Percentiles rank a stretch among this genome's conserved stretches.
Conservation (phyloP, 441 rosid species). For the Eutrema salsugineum region DNA sequence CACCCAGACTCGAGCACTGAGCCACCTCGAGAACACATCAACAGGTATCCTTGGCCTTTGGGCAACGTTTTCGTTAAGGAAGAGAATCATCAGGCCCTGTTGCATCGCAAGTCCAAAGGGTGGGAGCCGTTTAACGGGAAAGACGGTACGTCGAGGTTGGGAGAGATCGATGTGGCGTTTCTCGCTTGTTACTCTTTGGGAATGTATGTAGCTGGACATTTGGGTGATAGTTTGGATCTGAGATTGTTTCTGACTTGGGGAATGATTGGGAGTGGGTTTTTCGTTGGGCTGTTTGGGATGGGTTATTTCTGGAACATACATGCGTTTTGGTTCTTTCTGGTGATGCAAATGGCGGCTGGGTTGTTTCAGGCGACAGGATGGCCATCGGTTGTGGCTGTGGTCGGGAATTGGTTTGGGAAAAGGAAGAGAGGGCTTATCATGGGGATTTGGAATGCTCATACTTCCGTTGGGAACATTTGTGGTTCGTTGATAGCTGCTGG, state of each 20-base stretch:
- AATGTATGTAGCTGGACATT: slow-evolving; percentile 90
- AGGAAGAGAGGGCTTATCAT: slow-evolving; percentile 93
- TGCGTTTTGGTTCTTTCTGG: slow-evolving; percentile 63
- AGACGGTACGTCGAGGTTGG: slow-evolving; percentile 65
- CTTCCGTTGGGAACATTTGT: slow-evolving; percentile 84
- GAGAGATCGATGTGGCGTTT: slow-evolving; percentile 87
- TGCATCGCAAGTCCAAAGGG: slow-evolving; percentile 33
- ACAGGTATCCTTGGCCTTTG: slow-evolving; percentile 51
- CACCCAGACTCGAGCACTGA: slow-evolving; percentile 25
- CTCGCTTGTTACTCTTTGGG: slow-evolving; percentile 87
- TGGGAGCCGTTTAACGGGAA: slow-evolving; percentile 79
- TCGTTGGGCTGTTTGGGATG: slow-evolving; percentile 88
- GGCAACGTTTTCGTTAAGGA: slow-evolving; percentile 45
- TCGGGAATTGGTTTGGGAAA: slow-evolving; percentile 93
- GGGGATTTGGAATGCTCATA: slow-evolving; percentile 98
- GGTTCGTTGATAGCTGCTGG: slow-evolving; percentile 92
- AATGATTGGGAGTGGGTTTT: slow-evolving; percentile 90
- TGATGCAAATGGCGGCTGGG: slow-evolving; percentile 91
- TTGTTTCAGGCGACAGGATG: slow-evolving; percentile 94
- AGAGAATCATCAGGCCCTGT: slow-evolving; percentile 2
- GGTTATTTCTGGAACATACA: slow-evolving; percentile 84
- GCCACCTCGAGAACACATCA: slow-evolving; percentile 30
- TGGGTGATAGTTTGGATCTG: slow-evolving; percentile 85
- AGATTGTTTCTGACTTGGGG: slow-evolving; percentile 75
- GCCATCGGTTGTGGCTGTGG: slow-evolving; percentile 99